Evolutionary conservation across 495 filamentous ascomycete genomes (phyloP), one percentile per base, ranked within the genome.

Genomic region (Copromyces sp.): DNA sequence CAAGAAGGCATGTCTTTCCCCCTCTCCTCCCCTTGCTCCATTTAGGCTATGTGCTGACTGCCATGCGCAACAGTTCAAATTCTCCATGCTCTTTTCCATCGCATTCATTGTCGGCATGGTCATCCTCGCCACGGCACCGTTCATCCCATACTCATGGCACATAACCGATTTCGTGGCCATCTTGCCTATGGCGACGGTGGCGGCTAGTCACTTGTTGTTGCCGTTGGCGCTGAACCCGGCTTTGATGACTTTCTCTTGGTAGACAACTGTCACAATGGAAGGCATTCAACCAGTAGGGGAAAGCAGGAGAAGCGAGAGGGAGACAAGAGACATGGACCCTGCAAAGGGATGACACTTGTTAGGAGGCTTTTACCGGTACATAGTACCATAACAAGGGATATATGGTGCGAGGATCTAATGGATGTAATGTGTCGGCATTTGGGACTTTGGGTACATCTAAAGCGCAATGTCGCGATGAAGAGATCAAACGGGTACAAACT

Each of bases 121-220:
- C 73, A 81, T 92, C 70, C 80, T 93, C 37, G 90, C 91, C n/a
- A 82, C 82, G 7, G 89, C 83, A 8, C 81, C 83, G 4, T 92
- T 91, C 73, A 81, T 93, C 2, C 91, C 90, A 3, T 82, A 87
- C 70, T 84, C 84, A 73, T 94, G 91, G 90, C 83, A 84, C 73
- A 93, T 93, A 74, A 88, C 80, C 41, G 90, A 92, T 77, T 93
- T 94, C 74, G 91, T 93, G n/a, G 92, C 92, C 42, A 93, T 94
- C 73, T 80, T 93, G 40, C 92, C 92, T 65, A 90, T 94, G 90
- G 87, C 90, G 1, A 93, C 92, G 0, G 89, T 93, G 16, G 85
- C 88, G 35, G 84, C 80, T 2, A 90, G 88, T 74, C 92, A 94
- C 78, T 83, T 93, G 73, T 79, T 94, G 69, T 78, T 94, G 71